Percentiles rank a stretch among this genome's conserved stretches.
Conservation (phyloP, 495 filamentous ascomycete genomes). For the Talaromyces wortmannii region DNA sequence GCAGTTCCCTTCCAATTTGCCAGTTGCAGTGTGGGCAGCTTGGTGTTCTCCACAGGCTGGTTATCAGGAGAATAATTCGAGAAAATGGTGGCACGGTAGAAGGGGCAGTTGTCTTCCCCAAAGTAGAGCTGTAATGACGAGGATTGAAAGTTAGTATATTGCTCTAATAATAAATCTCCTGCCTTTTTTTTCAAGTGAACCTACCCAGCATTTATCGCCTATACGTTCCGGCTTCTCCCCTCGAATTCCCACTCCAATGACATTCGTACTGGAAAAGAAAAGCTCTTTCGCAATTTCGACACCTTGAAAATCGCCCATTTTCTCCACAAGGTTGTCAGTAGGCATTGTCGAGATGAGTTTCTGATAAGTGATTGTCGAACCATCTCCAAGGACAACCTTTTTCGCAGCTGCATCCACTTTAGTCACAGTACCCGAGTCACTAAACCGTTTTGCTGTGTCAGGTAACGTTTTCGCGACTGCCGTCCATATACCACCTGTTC, state of each 20-base stretch:
- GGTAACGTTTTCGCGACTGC: slow-evolving; percentile 92
- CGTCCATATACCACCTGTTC: slow-evolving; percentile 98
- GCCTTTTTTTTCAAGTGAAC: too few relatives aligned
- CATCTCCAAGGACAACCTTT: slow-evolving; percentile 73
- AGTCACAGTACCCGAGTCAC: slow-evolving; percentile 73
- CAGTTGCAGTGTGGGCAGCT: slow-evolving; percentile 79
- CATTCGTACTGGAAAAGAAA: slow-evolving; percentile 95
- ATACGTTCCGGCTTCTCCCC: slow-evolving; percentile 91
- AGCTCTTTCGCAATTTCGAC: slow-evolving; percentile 80
- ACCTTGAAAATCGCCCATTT: slow-evolving; percentile 81
- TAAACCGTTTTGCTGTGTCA: slow-evolving; percentile 83
- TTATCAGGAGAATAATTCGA: slow-evolving; percentile 99
- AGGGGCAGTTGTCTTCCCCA: slow-evolving; percentile 97
- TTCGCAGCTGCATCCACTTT: slow-evolving; percentile 82
- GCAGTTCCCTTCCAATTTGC: slow-evolving; percentile 73
- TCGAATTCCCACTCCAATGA: slow-evolving; percentile 92
- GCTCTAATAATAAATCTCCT: neutral
- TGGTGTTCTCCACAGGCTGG: slow-evolving; percentile 74
- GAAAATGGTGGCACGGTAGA: slow-evolving; percentile 99
- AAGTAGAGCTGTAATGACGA: slow-evolving; percentile 97
- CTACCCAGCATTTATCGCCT: slow-evolving; percentile 98
- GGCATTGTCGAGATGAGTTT: slow-evolving; percentile 96
- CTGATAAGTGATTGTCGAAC: slow-evolving; percentile 80
- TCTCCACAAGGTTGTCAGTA: slow-evolving; percentile 81
- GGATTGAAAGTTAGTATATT: neutral